Percentiles rank a stretch among this genome's conserved stretches.
Conservation (phyloP, 768 basidiomycete genomes). For the Mycena sanguinolenta region DNA sequence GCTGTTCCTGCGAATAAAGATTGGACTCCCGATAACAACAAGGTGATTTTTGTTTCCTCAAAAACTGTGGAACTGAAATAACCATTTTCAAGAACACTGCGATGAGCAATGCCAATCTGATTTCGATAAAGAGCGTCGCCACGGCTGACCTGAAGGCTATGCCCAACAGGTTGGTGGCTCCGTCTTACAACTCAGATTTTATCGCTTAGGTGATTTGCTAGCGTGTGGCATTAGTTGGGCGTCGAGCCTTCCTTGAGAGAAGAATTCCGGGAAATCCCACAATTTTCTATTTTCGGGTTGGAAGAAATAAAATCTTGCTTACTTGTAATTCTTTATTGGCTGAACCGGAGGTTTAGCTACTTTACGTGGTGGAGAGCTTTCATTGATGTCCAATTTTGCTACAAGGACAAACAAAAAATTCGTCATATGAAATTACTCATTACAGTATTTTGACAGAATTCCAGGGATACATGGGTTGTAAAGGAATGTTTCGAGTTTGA, state of each 20-base stretch:
- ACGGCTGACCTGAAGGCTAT: not conserved
- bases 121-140: not conserved
- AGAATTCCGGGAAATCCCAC: not conserved
- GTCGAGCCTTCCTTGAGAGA: not conserved
- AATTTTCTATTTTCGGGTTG: no score
- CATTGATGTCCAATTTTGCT: no score
- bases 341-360: no score
- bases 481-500: no score
- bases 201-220: not conserved
- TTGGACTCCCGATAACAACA: constrained; percentile 7
- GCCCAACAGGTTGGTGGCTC: not conserved
- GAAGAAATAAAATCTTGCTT: no score
- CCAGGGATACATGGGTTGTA: no score
- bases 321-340: no score
- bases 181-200: not conserved
- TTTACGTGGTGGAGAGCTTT: no score
- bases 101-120: not conserved
- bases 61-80: not conserved
- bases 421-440: no score
- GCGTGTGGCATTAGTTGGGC: not conserved
- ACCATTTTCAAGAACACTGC: not conserved
- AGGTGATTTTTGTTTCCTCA: not conserved
- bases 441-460: no score
- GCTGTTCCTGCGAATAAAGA: not conserved
- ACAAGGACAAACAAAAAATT: no score